Base-by-base conservation (phyloP, 805 yeast genomes). In the Saturnispora serradocipensis region DNA sequence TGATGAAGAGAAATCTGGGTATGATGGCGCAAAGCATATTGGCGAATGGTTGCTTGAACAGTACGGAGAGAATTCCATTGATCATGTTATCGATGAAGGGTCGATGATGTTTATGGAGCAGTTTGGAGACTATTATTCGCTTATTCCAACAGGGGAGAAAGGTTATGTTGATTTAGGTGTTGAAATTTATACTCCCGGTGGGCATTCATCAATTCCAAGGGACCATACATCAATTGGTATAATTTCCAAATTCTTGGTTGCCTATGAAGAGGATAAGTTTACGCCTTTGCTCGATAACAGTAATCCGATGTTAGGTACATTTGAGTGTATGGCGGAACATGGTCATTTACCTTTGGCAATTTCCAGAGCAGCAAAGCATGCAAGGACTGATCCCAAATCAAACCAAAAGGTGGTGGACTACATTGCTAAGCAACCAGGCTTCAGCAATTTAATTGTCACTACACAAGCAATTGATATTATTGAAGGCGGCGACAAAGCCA, bases 161-260 rank as follows among this genome's bases (percentile, higher is more conserved):
- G 76, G 76, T 7, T 66, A 64, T 42, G 49, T 66, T 28, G 72
- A 66, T 56, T 64, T 80, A 38, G 60, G 36, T 22, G 67, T 82
- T 18, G 82, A 81, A 52, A 65, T 82, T 45, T 63, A 64, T 34
- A 74, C 81, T 11, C 76, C 75, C 4, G 84, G 84, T 45, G 84
- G 84, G 1, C 84, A 79, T 56, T 76, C 83, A 0, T 77, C 82
- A 2, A 63, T 75, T 27, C 83, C 84, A 15, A 81, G 78, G 20
- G 83, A 78, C 45, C 93, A 87, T 61, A 86, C 95, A 5, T 75
- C 85, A 2, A 85, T 88, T 66, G 96, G 93, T 11, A 75, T 87
- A 36, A 70, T 82, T 48, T 72, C 88, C 2, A 80, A 83, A 52
- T 69, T 86, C 51, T 71, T 82, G 10, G 65, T 70, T 9, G 57